Conservation (phyloP, 2,329 filamentous ascomycete species). For the Thielaviopsis ethacetica region DNA sequence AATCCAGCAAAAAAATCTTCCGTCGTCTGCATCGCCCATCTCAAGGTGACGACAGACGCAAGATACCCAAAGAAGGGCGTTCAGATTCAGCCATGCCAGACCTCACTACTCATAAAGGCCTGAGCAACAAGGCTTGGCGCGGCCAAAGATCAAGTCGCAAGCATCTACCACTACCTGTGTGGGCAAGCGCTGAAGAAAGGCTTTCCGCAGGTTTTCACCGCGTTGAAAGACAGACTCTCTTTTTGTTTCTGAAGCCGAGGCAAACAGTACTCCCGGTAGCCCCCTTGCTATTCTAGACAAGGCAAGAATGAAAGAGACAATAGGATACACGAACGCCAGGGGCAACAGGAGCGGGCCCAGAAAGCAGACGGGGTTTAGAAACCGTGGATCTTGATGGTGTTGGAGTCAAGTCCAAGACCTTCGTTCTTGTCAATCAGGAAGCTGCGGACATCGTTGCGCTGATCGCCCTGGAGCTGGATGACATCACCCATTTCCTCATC, state of each 20-base stretch:
- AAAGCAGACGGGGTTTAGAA: constrained; percentile 22
- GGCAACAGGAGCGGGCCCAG: constrained; percentile 10
- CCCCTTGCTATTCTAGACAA: background rate
- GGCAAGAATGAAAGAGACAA: background rate
- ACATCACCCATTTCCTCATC: constrained; percentile 97
- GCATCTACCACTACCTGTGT: constrained; percentile 1
- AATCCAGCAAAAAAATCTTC: background rate
- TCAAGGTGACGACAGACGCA: constrained; percentile 1
- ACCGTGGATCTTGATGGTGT: constrained; percentile 82
- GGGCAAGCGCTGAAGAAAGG: constrained; percentile 5
- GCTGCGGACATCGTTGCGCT: constrained; percentile 96
- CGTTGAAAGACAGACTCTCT: constrained; percentile 6
- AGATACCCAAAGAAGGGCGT: background rate
- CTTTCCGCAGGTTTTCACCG: constrained; percentile 9
- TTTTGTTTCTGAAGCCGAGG: constrained; percentile 2
- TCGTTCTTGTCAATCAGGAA: constrained; percentile 95
- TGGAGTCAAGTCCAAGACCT: constrained; percentile 81
- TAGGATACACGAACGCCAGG: constrained; percentile 16
- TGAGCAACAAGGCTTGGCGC: background rate
- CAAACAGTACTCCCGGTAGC: background rate
- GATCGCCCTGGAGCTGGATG: constrained; percentile 98
- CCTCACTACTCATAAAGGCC: background rate
- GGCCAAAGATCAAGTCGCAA: background rate
- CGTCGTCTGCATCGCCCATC: constrained; percentile 5
- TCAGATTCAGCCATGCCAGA: background rate